These are phyloP conservation scores for Striga hermonthica DNA, from an alignment of 305 asterid genomes.

Conservation along the genomic window DNA sequence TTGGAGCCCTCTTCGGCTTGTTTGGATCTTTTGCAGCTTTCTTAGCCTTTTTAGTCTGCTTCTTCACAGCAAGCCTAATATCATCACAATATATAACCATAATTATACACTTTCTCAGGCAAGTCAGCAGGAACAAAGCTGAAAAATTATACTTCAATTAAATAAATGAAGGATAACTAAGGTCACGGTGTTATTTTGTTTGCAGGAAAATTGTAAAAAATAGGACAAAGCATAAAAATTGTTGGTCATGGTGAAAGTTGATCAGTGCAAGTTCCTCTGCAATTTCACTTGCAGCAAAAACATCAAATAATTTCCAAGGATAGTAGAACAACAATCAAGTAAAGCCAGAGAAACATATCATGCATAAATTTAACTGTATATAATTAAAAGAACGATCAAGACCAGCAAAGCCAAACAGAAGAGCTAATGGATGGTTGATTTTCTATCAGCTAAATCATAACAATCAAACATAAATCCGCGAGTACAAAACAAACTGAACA, in stretches of 20 bases:
- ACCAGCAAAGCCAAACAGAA: neutral
- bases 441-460: neutral
- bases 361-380: neutral
- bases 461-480: neutral
- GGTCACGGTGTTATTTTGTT: neutral
- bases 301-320: neutral
- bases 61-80: constrained; percentile 71
- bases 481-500: neutral
- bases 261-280: neutral
- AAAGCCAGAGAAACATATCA: neutral
- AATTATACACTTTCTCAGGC: neutral
- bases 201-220: neutral
- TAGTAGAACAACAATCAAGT: neutral
- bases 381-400: neutral
- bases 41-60: constrained; percentile 52
- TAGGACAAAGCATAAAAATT: neutral
- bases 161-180: neutral
- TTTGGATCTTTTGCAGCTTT: constrained; percentile 85
- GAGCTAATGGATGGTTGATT: neutral
- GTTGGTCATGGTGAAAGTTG: neutral
- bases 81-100: neutral
- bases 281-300: neutral
- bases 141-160: neutral
- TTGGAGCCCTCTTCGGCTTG: constrained; percentile 94
- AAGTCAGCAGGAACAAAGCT: neutral